Base-by-base conservation (phyloP, 1,284 basidiomycete genomes). In the Coniferiporia weirii region DNA sequence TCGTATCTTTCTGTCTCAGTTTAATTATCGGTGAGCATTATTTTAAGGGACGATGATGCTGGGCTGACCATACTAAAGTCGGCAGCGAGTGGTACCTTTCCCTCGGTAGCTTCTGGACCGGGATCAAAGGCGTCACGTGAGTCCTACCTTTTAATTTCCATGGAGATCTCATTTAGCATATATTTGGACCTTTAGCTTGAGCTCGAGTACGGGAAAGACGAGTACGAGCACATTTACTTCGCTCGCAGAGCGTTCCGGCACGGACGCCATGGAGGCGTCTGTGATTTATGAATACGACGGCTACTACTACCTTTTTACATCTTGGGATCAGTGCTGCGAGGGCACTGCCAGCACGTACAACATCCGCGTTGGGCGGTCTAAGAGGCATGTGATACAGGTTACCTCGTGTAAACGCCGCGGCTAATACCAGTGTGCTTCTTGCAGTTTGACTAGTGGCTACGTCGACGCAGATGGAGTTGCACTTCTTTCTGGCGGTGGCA, bases 281-380 rank as follows among this genome's bases (percentile, higher is more conserved):
- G 70, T 69, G 32, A 72, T 82, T 45, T 80, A 69, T 70, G 75
- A 80, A 64, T 66, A 70, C 60, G 73, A 73, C 22, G 72, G 64
- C 47, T 83, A 72, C 66, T 83, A 75, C 68, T 84, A 84, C 64
- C 72, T 85, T 27, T 84, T 84, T 69, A 76, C 76, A 0, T 78
- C 76, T 13, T 83, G 80, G 80, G 82, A 82, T 64, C 71, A 70
- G 1, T 84, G 82, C 69, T 84, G 83, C 69, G 47, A 67, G 27
- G 81, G 82, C 3, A 76, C 73, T 12, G 71, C 68, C 9, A 79
- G 79, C 67, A 83, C 81, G 0, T 84, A 84, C 65, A 83, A 83
- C 64, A 82, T 83, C 57, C 76, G 81, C 12, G 82, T 84, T 34
- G 79, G 79, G 10, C 75, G 82, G 34, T 75, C 79, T 4, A 68